Conservation (phyloP, 306 rosid genomes). For the Adenanthera pavonina region DNA sequence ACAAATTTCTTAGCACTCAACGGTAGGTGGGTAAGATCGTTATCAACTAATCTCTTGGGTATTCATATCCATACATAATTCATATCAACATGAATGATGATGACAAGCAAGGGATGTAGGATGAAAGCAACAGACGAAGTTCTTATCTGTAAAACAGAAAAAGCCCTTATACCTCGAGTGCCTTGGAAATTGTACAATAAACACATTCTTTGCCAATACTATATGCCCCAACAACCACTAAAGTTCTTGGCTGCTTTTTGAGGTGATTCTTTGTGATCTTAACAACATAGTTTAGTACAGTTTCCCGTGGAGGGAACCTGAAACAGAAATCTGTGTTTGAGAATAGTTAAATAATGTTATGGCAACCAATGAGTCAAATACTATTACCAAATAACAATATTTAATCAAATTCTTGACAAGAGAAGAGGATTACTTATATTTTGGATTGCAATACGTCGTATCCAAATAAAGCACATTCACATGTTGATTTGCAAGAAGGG, state of each 20-base stretch:
- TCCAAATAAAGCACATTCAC: conserved; percentile 62
- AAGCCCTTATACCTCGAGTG: conserved; percentile 44
- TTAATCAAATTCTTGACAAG: conserved; percentile 10
- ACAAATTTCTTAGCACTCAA: not conserved
- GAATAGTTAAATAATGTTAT: conserved; percentile 18
- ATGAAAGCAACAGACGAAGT: conserved; percentile 1
- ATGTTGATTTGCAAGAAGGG: conserved; percentile 47
- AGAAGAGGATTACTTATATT: conserved; percentile 49
- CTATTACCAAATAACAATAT: conserved; percentile 22
- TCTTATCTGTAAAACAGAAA: not conserved
- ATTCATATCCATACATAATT: not conserved
- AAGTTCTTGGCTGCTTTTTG: conserved; percentile 52
- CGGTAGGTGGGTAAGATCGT: not conserved
- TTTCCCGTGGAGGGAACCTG: conserved; percentile 63
- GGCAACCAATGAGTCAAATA: conserved; percentile 11
- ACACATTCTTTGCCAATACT: conserved; percentile 71
- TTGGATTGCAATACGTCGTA: conserved; percentile 66
- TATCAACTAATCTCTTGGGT: conserved; percentile 5
- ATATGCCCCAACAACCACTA: conserved; percentile 66
- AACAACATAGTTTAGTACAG: conserved; percentile 57
- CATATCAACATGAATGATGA: conserved; percentile 24
- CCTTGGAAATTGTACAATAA: conserved; percentile 57
- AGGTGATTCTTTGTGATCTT: conserved; percentile 56
- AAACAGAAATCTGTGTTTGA: conserved; percentile 36
- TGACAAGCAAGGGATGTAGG: conserved; percentile 14